These are phyloP conservation scores for Anastatica hierochuntica DNA, from an alignment of 345 rosid species.

Conservation along the genomic window DNA sequence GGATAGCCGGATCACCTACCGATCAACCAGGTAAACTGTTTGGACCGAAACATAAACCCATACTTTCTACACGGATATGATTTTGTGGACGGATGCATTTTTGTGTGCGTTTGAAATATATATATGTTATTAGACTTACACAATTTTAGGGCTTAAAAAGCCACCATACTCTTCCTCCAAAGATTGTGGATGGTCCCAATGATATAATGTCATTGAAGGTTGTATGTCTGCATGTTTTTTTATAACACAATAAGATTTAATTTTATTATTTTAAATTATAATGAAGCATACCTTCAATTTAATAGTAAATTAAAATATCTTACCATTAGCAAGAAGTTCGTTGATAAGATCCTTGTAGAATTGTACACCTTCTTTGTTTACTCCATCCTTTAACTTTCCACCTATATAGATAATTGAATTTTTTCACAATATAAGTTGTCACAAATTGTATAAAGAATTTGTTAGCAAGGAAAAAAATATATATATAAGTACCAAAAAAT, in stretches of 20 bases:
- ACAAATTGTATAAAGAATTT: no score
- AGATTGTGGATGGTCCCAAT: slow-evolving; percentile 46
- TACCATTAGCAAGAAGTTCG: slow-evolving; percentile 37
- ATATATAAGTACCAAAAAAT: no score
- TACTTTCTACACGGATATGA: no score
- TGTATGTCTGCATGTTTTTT: slow-evolving; percentile 25
- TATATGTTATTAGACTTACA: slow-evolving; percentile 27
- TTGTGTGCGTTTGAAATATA: no score
- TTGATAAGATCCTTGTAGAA: slow-evolving; percentile 40
- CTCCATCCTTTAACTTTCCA: slow-evolving; percentile 35
- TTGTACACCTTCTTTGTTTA: slow-evolving; percentile 38
- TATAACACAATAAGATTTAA: background rate
- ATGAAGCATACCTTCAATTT: background rate
- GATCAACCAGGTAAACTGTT: no score
- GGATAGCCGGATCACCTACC: no score
- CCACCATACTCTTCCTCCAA: slow-evolving; percentile 45
- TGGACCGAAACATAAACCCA: no score
- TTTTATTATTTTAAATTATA: background rate
- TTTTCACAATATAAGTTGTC: background rate
- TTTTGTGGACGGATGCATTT: no score
- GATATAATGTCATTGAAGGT: slow-evolving; percentile 41
- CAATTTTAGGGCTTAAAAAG: slow-evolving; percentile 31
- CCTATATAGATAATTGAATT: slow-evolving; percentile 1
- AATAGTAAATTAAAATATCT: background rate
- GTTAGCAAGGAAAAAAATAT: no score